Evolutionary conservation across 2,329 filamentous ascomycete species (phyloP), one percentile per base, ranked within the genome.

Genomic region (Fusarium sp.): DNA sequence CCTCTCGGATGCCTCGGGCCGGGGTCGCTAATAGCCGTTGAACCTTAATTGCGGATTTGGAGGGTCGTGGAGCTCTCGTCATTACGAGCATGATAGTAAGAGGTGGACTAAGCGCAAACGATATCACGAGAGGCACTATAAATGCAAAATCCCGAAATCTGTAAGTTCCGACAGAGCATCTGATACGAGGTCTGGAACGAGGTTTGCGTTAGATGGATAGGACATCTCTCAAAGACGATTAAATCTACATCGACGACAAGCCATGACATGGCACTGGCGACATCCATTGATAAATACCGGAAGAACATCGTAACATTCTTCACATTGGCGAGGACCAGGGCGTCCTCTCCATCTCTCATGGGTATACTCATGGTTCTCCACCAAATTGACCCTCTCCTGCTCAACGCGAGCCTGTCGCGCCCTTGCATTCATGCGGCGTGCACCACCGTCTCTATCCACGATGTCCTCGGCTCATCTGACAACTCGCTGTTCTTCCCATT

Each of bases 261-360:
- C 82, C 71, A 78, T 74, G 5, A 85, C 72, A 6, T 73, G 73
- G 59, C 86, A 88, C 49, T 80, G 76, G 0, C 40, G 47, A 62
- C 86, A 87, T 57, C 85, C 80, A 28, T 79, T 84, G 14, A 88
- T 85, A 63, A 77, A 88, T 0, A 64, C 0, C 0, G 73, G 78
- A 44, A 87, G 73, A 3, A 28, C 14, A n/a, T 83, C 44, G 9
- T 67, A 62, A 63, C 85, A 88, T 59, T 83, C 78, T 43, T 84
- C 80, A 46, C 85, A 87, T 0, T n/a, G 51, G 33, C 78, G 75
- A 1, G 14, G 31, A 2, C 83, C 84, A 14, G 45, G 39, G 4
- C 76, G 69, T 2, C 57, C 75, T 11, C 39, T 70, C 84, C 84
- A 86, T 1, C 19, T 56, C 0, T 58, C 24, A 46, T 84, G 81